Percentiles rank a stretch among this genome's conserved stretches.
phyloP scores from a whole-genome alignment of 2,329 filamentous ascomycete genomes.

The Stachybotrys echinatus region DNA sequence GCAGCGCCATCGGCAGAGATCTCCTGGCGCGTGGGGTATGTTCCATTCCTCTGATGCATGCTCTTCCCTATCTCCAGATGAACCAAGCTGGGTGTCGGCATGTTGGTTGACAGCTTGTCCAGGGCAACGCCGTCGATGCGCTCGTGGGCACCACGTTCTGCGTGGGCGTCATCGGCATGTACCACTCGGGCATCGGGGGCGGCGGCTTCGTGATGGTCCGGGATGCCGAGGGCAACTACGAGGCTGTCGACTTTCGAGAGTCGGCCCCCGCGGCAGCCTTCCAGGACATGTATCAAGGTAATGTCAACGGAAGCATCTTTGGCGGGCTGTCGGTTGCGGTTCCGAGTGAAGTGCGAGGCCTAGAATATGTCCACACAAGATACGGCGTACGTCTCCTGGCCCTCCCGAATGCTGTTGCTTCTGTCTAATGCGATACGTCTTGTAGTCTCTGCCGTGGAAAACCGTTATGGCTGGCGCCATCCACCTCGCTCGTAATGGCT shows the following conservation, averaged over 20 bases:
- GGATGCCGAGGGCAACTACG: slow-evolving; percentile 66
- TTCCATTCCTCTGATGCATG: slow-evolving; percentile 3
- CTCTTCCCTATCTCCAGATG: background rate
- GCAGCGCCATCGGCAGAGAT: slow-evolving; percentile 63
- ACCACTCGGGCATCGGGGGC: slow-evolving; percentile 79
- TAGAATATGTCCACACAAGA: slow-evolving; percentile 71
- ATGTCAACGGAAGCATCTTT: slow-evolving; percentile 59
- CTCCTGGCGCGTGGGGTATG: slow-evolving; percentile 49
- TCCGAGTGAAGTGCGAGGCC: slow-evolving; percentile 70
- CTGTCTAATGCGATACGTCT: background rate
- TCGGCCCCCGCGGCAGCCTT: slow-evolving; percentile 76
- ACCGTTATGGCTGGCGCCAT: slow-evolving; percentile 70
- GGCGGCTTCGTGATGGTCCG: slow-evolving; percentile 87
- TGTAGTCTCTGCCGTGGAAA: slow-evolving; percentile 59
- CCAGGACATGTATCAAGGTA: slow-evolving; percentile 78
- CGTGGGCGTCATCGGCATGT: slow-evolving; percentile 70
- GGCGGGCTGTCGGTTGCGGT: slow-evolving; percentile 70
- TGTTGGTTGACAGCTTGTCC: background rate
- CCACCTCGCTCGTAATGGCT: slow-evolving; percentile 67
- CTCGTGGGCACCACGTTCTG: slow-evolving; percentile 70
- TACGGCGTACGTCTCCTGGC: slow-evolving; percentile 57
- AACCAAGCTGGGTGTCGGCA: too few species aligned
- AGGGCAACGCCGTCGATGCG: slow-evolving; percentile 74
- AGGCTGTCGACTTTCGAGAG: slow-evolving; percentile 87
- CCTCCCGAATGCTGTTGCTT: background rate